These are phyloP conservation scores for Solanum pennellii DNA, from an alignment of 257 asterid genomes.

Conservation along the genomic window DNA sequence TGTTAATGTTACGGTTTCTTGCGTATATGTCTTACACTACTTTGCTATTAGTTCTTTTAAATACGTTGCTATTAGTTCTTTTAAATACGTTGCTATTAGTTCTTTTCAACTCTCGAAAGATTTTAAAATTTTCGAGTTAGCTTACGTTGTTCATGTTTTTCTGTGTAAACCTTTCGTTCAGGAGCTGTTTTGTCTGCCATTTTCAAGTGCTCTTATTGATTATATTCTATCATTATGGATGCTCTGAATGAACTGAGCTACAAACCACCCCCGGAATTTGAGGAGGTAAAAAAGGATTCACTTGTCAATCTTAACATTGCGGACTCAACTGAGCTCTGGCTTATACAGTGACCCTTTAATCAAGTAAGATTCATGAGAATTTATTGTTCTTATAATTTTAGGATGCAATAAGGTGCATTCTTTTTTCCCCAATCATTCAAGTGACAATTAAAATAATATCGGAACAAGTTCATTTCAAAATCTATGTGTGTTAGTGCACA, in stretches of 20 bases:
- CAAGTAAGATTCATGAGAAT: conserved; percentile 14
- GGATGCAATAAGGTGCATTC: neutral
- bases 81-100: too few species aligned
- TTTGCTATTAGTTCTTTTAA: neutral
- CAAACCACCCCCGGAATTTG: conserved; percentile 39
- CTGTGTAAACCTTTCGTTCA: neutral
- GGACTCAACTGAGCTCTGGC: conserved; percentile 65
- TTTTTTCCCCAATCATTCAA: neutral
- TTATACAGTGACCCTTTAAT: conserved; percentile 54
- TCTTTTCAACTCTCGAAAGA: neutral
- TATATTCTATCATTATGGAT: neutral
- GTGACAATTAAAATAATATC: too few species aligned
- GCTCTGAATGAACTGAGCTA: conserved; percentile 6
- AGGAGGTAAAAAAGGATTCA: conserved; percentile 37
- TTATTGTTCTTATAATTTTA: neutral
- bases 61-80: too few species aligned
- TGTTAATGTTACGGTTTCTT: neutral
- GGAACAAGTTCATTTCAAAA: too few species aligned
- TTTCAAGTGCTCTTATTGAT: neutral
- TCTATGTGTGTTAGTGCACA: too few species aligned
- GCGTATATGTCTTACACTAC: neutral
- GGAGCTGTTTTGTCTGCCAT: neutral
- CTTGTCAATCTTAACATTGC: conserved; percentile 28
- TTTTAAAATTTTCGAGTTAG: neutral
- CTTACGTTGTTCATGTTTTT: neutral